A percentile compares a stretch with the other conserved stretches of the same genome.
phyloP scores from a whole-genome alignment of 2,329 filamentous ascomycete species.

The Alternaria sp. region DNA sequence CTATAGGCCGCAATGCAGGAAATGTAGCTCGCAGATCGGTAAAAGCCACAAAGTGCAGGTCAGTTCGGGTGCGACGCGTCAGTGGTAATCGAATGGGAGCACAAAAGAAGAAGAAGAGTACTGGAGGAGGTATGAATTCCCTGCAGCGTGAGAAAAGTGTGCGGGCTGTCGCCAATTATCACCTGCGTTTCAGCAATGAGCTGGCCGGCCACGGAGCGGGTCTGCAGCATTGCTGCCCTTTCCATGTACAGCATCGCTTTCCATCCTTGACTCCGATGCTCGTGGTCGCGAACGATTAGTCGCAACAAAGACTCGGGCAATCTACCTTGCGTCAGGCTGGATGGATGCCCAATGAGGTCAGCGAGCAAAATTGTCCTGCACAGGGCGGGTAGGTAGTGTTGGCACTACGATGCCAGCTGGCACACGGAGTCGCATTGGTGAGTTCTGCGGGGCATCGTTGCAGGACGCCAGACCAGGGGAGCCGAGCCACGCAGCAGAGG shows the following conservation, averaged over 20 bases:
- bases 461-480: constrained; percentile 32
- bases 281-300: constrained; percentile 51
- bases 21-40: constrained; percentile 43
- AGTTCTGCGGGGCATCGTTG: constrained; percentile 42
- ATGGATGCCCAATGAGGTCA: constrained; percentile 41
- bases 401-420: constrained; percentile 46
- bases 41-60: constrained; percentile 48
- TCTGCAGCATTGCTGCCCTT: constrained; percentile 46
- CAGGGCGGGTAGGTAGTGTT: constrained; percentile 46
- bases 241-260: constrained; percentile 44
- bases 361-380: constrained; percentile 45
- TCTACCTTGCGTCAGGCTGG: constrained; percentile 48
- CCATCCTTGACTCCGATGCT: constrained; percentile 41
- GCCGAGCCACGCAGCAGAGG: constrained; percentile 36
- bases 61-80: constrained; percentile 39
- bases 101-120: constrained; percentile 36
- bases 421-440: constrained; percentile 41
- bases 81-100: constrained; percentile 42
- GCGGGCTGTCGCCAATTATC: constrained; percentile 49
- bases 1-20: constrained; percentile 54
- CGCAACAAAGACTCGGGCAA: constrained; percentile 46
- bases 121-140: constrained; percentile 47
- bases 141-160: constrained; percentile 40
- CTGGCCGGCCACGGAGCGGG: constrained; percentile 48
- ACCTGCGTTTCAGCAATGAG: constrained; percentile 48